Percentiles rank a stretch among this genome's conserved stretches.
phyloP scores from a whole-genome alignment of 306 rosid species.

The Citrullus mucosospermus region DNA sequence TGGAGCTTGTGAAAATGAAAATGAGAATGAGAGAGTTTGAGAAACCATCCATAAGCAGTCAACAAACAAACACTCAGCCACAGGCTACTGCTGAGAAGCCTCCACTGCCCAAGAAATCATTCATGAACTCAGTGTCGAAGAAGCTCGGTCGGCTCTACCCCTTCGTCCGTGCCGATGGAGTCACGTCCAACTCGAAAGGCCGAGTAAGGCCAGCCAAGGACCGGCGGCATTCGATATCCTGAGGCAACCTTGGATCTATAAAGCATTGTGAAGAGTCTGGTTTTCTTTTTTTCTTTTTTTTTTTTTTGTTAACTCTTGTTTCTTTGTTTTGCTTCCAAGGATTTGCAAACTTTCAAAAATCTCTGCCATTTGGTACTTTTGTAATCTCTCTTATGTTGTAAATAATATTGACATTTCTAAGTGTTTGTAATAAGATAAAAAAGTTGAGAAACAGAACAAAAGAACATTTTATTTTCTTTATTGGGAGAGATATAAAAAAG shows the following conservation, averaged over 20 bases:
- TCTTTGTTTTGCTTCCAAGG: not conserved
- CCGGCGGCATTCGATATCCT: slow-evolving; percentile 84
- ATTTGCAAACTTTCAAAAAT: not conserved
- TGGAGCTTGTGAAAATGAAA: slow-evolving; percentile 66
- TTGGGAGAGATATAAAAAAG: not conserved
- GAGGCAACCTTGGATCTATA: slow-evolving; percentile 10
- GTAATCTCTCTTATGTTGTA: not conserved
- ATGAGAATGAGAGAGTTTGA: slow-evolving; percentile 63
- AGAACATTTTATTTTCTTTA: not conserved
- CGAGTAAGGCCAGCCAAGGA: slow-evolving; percentile 45
- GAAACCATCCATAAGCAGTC: slow-evolving; percentile 37
- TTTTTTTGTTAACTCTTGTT: not conserved
- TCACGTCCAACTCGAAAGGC: slow-evolving; percentile 27
- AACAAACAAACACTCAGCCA: slow-evolving; percentile 18
- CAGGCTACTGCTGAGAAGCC: slow-evolving; percentile 41
- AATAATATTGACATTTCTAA: slow-evolving; percentile 3
- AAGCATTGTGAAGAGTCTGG: slow-evolving; percentile 6
- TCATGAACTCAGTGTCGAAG: slow-evolving; percentile 53
- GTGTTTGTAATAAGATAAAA: not conserved
- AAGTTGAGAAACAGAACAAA: not conserved
- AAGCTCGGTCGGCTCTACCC: slow-evolving; percentile 65
- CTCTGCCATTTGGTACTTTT: not conserved
- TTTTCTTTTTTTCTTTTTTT: not conserved
- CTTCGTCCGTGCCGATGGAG: slow-evolving; percentile 54
- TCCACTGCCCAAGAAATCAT: slow-evolving; percentile 66